Evolutionary conservation across 768 basidiomycete species (phyloP).

Genomic region (Porphyrellus cyaneotinctus): DNA sequence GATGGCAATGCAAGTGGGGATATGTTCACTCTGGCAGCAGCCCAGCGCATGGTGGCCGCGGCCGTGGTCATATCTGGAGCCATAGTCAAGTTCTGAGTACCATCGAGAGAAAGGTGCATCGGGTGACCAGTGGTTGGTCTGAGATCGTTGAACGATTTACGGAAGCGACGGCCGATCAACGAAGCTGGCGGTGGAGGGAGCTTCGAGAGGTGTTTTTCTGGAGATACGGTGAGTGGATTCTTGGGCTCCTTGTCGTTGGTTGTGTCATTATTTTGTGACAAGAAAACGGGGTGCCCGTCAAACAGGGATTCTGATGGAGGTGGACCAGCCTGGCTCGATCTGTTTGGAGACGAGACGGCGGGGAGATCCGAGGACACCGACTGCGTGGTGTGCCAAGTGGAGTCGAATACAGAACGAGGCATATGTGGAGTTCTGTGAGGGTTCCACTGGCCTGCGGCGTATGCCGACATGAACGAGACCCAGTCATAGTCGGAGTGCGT

Average conservation of each 20-base stretch:
- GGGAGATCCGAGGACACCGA: slow-evolving; percentile 6
- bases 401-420: slow-evolving; percentile 37
- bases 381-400: slow-evolving; percentile 16
- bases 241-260: slow-evolving; percentile 18
- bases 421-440: slow-evolving; percentile 65
- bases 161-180: slow-evolving; percentile 38
- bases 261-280: slow-evolving; percentile 10
- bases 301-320: slow-evolving; percentile 11
- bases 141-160: slow-evolving; percentile 45
- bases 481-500: slow-evolving; percentile 51
- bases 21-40: slow-evolving; percentile 78
- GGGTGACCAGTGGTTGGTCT: slow-evolving; percentile 29
- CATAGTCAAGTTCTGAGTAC: slow-evolving; percentile 27
- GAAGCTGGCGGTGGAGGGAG: slow-evolving; percentile 24
- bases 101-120: slow-evolving; percentile 28
- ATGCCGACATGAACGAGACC: slow-evolving; percentile 73
- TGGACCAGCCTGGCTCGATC: slow-evolving; percentile 2
- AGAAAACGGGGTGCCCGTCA: slow-evolving; percentile 6
- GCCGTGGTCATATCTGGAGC: slow-evolving; percentile 58
- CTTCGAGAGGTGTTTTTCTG: slow-evolving; percentile 27
- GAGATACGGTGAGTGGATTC: slow-evolving; percentile 18
- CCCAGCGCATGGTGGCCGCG: slow-evolving; percentile 82
- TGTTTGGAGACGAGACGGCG: slow-evolving; percentile 3
- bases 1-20: slow-evolving; percentile 85
- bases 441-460: slow-evolving; percentile 76